Conservation (phyloP, 306 rosid genomes). For the Fragaria vesca region DNA sequence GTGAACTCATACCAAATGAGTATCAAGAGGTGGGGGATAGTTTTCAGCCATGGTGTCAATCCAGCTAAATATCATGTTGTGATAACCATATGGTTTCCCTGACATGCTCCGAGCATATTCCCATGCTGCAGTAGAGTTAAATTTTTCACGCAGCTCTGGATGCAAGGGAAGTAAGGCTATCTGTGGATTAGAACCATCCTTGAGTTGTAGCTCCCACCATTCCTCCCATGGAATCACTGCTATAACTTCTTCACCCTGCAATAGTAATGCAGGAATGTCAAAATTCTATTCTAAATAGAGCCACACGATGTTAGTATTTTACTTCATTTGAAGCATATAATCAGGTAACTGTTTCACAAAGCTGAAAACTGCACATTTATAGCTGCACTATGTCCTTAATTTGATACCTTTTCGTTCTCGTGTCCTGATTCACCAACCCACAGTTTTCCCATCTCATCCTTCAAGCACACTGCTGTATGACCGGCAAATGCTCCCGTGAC, state of each 20-base stretch:
- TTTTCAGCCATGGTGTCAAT: conserved; percentile 92
- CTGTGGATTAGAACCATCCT: conserved; percentile 89
- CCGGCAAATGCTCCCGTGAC: conserved; percentile 99
- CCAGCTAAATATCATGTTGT: conserved; percentile 99
- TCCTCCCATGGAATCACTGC: conserved; percentile 92
- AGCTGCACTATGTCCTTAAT: conserved; percentile 17
- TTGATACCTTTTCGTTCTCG: conserved; percentile 87
- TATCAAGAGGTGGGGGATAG: conserved; percentile 99
- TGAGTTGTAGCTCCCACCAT: conserved; percentile 89
- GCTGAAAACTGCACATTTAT: not conserved
- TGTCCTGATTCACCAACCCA: conserved; percentile 99
- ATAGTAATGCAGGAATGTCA: not conserved
- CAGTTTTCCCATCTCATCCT: conserved; percentile 85
- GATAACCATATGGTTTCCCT: conserved; percentile 98
- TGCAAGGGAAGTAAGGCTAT: conserved; percentile 94
- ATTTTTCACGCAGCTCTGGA: conserved; percentile 68
- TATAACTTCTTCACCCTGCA: conserved; percentile 93
- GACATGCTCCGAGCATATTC: conserved; percentile 90
- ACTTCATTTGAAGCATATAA: not conserved
- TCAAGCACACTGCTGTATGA: conserved; percentile 96
- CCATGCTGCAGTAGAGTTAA: conserved; percentile 93
- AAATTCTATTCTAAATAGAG: not conserved
- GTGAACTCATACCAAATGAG: conserved; percentile 76
- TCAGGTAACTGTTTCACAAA: conserved; percentile 1
- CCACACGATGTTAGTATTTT: not conserved